phyloP scores from a whole-genome alignment of 2,329 filamentous ascomycete genomes.

The Diaporthe longicolla region DNA sequence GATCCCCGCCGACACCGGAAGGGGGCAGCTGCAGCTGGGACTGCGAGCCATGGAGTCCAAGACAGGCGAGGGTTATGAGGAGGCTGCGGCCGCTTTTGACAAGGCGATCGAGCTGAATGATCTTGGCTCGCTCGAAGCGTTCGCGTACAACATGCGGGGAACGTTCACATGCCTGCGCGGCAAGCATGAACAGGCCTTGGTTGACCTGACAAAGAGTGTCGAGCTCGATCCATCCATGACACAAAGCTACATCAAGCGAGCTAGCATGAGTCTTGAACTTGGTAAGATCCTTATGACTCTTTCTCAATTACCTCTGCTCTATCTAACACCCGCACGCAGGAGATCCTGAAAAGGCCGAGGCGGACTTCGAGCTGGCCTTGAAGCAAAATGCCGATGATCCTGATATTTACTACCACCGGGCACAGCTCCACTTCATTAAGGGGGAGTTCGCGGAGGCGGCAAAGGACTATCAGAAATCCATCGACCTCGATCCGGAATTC shows the following conservation, averaged over 20 bases:
- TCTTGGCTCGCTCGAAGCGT: slow-evolving; percentile 85
- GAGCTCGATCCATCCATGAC: slow-evolving; percentile 89
- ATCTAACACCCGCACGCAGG: slow-evolving; percentile 63
- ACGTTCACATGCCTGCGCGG: slow-evolving; percentile 95
- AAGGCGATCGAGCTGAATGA: slow-evolving; percentile 87
- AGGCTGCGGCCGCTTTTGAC: slow-evolving; percentile 88
- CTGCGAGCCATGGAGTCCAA: slow-evolving; percentile 85
- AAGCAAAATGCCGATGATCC: slow-evolving; percentile 89
- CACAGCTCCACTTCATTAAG: slow-evolving; percentile 98
- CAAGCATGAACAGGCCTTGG: slow-evolving; percentile 85
- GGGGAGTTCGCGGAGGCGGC: slow-evolving; percentile 93
- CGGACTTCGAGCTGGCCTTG: slow-evolving; percentile 89
- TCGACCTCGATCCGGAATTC: slow-evolving; percentile 94
- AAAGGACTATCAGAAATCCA: slow-evolving; percentile 99
- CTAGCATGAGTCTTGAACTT: slow-evolving; percentile 96
- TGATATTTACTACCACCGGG: slow-evolving; percentile 99
- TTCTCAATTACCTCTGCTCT: neutral
- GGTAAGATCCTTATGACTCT: slow-evolving; percentile 65
- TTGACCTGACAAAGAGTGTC: slow-evolving; percentile 92
- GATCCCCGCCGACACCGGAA: slow-evolving; percentile 81
- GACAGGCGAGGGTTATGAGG: slow-evolving; percentile 92
- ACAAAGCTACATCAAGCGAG: slow-evolving; percentile 98
- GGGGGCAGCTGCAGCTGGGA: slow-evolving; percentile 88
- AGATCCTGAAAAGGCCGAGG: slow-evolving; percentile 86
- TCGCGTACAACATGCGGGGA: slow-evolving; percentile 96